These are phyloP conservation scores for Malus orientalis DNA, from an alignment of 306 rosid species.

Conservation along the genomic window DNA sequence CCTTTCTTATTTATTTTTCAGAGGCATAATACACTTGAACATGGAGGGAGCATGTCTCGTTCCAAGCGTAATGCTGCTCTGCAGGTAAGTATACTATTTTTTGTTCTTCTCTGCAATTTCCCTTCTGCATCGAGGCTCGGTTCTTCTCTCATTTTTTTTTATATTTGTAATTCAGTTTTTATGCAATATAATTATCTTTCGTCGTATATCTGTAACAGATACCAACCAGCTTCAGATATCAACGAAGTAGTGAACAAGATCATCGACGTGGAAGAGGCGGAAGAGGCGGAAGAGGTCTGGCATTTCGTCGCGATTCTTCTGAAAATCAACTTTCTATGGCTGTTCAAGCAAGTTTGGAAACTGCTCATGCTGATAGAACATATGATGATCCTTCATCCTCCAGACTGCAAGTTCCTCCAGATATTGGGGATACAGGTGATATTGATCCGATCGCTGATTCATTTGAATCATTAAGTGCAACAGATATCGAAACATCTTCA, in stretches of 20 bases:
- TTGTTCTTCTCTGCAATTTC: neutral
- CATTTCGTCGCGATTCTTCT: conserved; percentile 59
- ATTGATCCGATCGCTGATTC: conserved; percentile 49
- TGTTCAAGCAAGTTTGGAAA: conserved; percentile 79
- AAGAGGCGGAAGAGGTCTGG: conserved; percentile 43
- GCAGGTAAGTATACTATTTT: conserved; percentile 39
- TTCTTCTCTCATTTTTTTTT: neutral
- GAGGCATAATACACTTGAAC: conserved; percentile 86
- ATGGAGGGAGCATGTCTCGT: conserved; percentile 94
- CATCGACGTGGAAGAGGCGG: conserved; percentile 57
- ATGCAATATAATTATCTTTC: neutral
- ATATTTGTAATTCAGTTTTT: neutral
- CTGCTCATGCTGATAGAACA: conserved; percentile 42
- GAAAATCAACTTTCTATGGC: conserved; percentile 74
- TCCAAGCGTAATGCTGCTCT: conserved; percentile 95
- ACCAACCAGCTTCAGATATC: conserved; percentile 80
- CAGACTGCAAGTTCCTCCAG: conserved; percentile 39
- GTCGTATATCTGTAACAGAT: conserved; percentile 38
- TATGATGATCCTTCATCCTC: conserved; percentile 25
- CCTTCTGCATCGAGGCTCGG: neutral
- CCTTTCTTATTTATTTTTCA: conserved; percentile 23
- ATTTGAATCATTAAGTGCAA: conserved; percentile 47
- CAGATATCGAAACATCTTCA: conserved; percentile 51
- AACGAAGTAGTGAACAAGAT: conserved; percentile 58
- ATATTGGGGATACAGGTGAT: conserved; percentile 33